These are phyloP conservation scores for Aspergillus pseudoglaucus DNA, from an alignment of 2,329 filamentous ascomycete genomes.

Conservation along the genomic window DNA sequence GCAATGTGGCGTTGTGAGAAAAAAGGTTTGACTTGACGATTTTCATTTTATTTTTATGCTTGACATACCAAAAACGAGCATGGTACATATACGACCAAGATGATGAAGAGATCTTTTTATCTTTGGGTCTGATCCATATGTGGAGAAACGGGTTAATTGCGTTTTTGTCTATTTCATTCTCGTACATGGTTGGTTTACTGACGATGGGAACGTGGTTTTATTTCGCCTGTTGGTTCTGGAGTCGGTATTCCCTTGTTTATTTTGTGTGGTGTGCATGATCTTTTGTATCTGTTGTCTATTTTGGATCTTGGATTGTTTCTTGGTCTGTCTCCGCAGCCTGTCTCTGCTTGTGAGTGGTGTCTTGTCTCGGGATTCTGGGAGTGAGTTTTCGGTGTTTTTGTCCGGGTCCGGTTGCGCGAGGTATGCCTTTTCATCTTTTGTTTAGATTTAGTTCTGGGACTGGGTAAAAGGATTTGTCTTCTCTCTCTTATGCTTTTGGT, in stretches of 20 bases:
- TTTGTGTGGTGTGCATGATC: conserved; percentile 8
- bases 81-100: conserved; percentile 26
- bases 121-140: conserved; percentile 14
- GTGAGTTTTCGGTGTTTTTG: neutral
- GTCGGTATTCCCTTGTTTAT: conserved; percentile 20
- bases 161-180: neutral
- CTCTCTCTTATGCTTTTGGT: neutral
- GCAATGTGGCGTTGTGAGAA: conserved; percentile 23
- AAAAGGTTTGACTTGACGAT: conserved; percentile 2
- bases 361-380: neutral
- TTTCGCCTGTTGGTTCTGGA: conserved; percentile 25
- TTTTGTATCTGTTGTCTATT: conserved; percentile 4
- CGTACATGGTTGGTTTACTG: conserved; percentile 24
- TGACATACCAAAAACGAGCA: conserved; percentile 21
- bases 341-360: neutral
- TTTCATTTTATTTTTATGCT: conserved; percentile 12
- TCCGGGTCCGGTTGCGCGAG: neutral
- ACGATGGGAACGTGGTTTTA: conserved; percentile 17
- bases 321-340: neutral
- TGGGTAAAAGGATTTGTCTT: neutral
- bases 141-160: conserved; percentile 16
- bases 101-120: conserved; percentile 16
- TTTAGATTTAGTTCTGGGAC: neutral
- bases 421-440: no score
- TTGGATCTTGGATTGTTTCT: neutral